Evolutionary conservation across 1,284 basidiomycete genomes (phyloP).

Genomic region (Malassezia equina): DNA sequence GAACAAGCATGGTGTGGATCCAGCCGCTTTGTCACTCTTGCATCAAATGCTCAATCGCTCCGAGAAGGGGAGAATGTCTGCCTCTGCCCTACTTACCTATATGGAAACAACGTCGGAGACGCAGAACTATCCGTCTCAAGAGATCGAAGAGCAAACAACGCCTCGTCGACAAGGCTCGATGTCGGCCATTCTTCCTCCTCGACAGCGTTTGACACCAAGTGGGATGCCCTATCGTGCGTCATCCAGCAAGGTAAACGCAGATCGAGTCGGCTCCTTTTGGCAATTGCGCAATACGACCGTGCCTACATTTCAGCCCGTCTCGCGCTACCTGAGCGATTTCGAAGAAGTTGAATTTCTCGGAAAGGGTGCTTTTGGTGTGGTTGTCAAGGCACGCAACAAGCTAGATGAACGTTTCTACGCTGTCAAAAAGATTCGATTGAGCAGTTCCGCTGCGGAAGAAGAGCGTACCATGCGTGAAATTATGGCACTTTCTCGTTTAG

Average conservation of each 20-base stretch:
- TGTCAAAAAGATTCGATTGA: conserved; percentile 76
- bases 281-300: conserved; percentile 24
- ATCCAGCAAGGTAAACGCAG: background rate
- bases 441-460: conserved; percentile 64
- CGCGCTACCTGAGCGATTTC: conserved; percentile 45
- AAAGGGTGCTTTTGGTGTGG: conserved; percentile 82
- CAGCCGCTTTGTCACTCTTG: background rate
- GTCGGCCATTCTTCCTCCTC: background rate
- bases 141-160: background rate
- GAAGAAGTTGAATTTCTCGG: conserved; percentile 53
- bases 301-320: conserved; percentile 15
- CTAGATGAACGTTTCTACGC: conserved; percentile 53
- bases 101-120: background rate
- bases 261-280: conserved; percentile 32
- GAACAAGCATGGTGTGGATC: background rate
- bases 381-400: conserved; percentile 83
- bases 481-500: conserved; percentile 72
- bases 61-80: background rate
- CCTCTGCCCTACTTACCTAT: background rate
- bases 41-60: background rate
- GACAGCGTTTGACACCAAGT: background rate
- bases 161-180: background rate
- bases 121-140: background rate
- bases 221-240: background rate
- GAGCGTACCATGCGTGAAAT: conserved; percentile 84